phyloP scores from a whole-genome alignment of 2,329 filamentous ascomycete species.

The Aspergillus neotritici region DNA sequence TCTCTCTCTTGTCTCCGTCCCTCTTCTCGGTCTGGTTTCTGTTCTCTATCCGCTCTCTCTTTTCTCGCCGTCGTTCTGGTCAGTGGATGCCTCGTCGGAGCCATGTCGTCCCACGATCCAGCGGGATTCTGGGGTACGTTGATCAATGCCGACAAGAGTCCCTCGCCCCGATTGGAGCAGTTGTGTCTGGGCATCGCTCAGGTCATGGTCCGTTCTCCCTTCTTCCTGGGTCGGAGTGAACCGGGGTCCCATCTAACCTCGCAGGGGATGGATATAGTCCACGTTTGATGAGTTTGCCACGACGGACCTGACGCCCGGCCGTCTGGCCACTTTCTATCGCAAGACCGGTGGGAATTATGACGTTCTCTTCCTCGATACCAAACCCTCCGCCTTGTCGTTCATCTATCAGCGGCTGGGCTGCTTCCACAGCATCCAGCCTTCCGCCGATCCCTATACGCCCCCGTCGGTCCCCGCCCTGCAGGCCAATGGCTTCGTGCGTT shows the following conservation, averaged over 20 bases:
- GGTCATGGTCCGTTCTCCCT: conserved; percentile 57
- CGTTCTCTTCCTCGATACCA: conserved; percentile 70
- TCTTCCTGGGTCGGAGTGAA: conserved; percentile 1
- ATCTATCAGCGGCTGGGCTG: conserved; percentile 91
- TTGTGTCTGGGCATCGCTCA: conserved; percentile 63
- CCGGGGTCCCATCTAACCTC: conserved; percentile 6
- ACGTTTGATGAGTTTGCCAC: conserved; percentile 31
- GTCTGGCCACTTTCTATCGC: conserved; percentile 72
- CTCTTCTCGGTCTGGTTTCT: too few species aligned
- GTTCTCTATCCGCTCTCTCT: too few species aligned
- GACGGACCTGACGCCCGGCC: conserved; percentile 53
- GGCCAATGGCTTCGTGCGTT: conserved; percentile 77
- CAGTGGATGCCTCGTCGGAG: background rate
- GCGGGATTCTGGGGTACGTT: conserved; percentile 54
- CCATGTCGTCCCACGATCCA: conserved; percentile 26
- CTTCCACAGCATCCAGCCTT: conserved; percentile 77
- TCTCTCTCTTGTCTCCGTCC: too few species aligned
- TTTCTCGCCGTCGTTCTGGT: too few species aligned
- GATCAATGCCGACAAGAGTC: conserved; percentile 62
- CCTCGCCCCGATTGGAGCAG: conserved; percentile 61
- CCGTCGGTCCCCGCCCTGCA: conserved; percentile 81
- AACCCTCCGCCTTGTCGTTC: conserved; percentile 71
- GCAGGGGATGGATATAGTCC: conserved; percentile 13
- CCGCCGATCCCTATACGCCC: conserved; percentile 60
- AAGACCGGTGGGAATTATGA: conserved; percentile 71